Conservation (phyloP, 164 flowering plant species). For the Annona squamosa region DNA sequence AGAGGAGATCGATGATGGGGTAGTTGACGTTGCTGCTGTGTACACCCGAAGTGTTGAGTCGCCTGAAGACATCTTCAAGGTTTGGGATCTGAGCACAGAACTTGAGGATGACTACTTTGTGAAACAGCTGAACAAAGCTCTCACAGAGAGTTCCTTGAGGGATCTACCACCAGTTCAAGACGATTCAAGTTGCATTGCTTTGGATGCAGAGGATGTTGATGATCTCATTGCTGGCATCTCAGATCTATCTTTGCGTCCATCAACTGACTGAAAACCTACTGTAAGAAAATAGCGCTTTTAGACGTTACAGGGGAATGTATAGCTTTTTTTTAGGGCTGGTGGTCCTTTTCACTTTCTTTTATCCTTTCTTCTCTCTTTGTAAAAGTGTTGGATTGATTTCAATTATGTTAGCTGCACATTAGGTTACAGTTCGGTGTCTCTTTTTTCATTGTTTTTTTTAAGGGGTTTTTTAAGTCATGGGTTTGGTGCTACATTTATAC, state of each 20-base stretch:
- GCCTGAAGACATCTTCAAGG: constrained; percentile 45
- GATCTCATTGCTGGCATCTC: constrained; percentile 39
- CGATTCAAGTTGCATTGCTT: constrained; percentile 9
- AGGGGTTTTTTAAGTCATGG: too few species aligned
- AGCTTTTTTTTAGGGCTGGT: too few species aligned
- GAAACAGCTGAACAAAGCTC: constrained; percentile 34
- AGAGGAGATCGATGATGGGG: constrained; percentile 2
- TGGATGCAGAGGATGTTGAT: constrained; percentile 27
- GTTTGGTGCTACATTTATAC: too few species aligned
- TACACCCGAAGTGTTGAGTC: constrained; percentile 24
- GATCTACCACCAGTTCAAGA: constrained; percentile 9
- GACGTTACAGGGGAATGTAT: too few species aligned
- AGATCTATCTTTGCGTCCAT: constrained; percentile 35
- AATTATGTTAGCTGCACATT: too few species aligned
- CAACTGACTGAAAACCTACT: not conserved
- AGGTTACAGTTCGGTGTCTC: too few species aligned
- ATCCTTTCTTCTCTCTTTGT: too few species aligned
- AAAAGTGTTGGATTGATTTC: too few species aligned
- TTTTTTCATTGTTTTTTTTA: too few species aligned
- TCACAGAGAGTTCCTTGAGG: constrained; percentile 18
- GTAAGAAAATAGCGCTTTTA: too few species aligned
- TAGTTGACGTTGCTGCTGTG: constrained; percentile 16
- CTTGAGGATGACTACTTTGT: constrained; percentile 41
- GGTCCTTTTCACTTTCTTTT: too few species aligned
- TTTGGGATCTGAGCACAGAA: constrained; percentile 54